phyloP scores from a whole-genome alignment of 106 monocot genomes.

The Ottelia alismoides region DNA sequence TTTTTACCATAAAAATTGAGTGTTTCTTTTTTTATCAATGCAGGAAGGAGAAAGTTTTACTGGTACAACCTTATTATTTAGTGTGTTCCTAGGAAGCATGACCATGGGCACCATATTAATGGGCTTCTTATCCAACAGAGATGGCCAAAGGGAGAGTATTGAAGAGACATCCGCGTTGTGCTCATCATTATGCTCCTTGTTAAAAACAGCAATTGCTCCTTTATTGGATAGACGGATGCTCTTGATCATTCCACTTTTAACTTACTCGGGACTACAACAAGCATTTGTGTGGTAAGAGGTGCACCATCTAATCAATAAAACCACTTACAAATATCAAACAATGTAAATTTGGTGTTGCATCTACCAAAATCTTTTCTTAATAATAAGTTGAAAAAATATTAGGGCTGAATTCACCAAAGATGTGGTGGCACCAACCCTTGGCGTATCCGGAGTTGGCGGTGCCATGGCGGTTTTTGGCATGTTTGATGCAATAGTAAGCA shows the following conservation, averaged over 20 bases:
- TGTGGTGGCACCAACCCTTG: conserved; percentile 71
- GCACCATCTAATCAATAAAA: background rate
- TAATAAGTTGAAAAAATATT: conserved; percentile 3
- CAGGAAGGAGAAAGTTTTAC: conserved; percentile 42
- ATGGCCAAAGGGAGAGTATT: conserved; percentile 30
- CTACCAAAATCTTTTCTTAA: background rate
- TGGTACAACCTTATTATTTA: conserved; percentile 59
- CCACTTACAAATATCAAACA: conserved; percentile 1
- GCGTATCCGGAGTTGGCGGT: conserved; percentile 88
- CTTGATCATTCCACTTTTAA: conserved; percentile 70
- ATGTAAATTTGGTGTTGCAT: too few relatives aligned
- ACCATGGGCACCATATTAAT: conserved; percentile 57
- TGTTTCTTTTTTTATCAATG: too few relatives aligned
- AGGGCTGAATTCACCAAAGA: conserved; percentile 94
- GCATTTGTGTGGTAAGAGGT: conserved; percentile 76
- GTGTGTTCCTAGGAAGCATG: conserved; percentile 66
- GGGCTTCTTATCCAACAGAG: conserved; percentile 75
- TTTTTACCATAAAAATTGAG: too few relatives aligned
- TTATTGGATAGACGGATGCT: conserved; percentile 52
- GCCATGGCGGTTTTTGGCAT: conserved; percentile 89
- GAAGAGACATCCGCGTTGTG: conserved; percentile 12
- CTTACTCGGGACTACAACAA: conserved; percentile 86
- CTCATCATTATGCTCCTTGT: conserved; percentile 10
- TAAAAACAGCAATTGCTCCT: conserved; percentile 53
- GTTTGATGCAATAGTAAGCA: conserved; percentile 74